Conservation (phyloP, 164 flowering plant species). For the Vitis rotundifolia region DNA sequence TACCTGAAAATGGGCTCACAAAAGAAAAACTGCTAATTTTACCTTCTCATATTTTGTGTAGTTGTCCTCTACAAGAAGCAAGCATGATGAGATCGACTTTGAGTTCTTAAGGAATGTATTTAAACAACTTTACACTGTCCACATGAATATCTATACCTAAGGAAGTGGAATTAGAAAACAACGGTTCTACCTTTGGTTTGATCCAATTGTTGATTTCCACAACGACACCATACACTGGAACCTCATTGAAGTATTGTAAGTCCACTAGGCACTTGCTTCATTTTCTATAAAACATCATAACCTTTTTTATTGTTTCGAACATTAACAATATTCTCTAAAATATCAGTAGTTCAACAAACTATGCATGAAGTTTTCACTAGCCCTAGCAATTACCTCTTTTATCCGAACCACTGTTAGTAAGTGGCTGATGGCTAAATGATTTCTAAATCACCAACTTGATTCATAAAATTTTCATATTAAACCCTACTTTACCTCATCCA, state of each 20-base stretch:
- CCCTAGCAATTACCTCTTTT: too few relatives aligned
- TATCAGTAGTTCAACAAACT: too few relatives aligned
- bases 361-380: too few relatives aligned
- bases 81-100: slow-evolving; percentile 77
- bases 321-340: neutral
- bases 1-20: neutral
- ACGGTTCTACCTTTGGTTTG: slow-evolving; percentile 87
- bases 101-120: slow-evolving; percentile 82
- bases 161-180: slow-evolving; percentile 72
- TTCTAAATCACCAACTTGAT: neutral
- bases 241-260: slow-evolving; percentile 71
- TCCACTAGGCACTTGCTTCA: neutral
- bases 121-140: slow-evolving; percentile 71
- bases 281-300: neutral
- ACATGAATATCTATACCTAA: slow-evolving; percentile 68
- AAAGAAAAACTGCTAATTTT: neutral
- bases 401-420: too few relatives aligned
- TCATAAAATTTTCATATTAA: too few relatives aligned
- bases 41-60: slow-evolving; percentile 25
- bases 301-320: neutral
- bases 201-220: slow-evolving; percentile 81
- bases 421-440: too few relatives aligned
- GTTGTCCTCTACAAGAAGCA: slow-evolving; percentile 56
- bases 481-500: too few relatives aligned
- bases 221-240: slow-evolving; percentile 92